phyloP scores from a whole-genome alignment of 805 yeast genomes.

The Yarrowia sp. region DNA sequence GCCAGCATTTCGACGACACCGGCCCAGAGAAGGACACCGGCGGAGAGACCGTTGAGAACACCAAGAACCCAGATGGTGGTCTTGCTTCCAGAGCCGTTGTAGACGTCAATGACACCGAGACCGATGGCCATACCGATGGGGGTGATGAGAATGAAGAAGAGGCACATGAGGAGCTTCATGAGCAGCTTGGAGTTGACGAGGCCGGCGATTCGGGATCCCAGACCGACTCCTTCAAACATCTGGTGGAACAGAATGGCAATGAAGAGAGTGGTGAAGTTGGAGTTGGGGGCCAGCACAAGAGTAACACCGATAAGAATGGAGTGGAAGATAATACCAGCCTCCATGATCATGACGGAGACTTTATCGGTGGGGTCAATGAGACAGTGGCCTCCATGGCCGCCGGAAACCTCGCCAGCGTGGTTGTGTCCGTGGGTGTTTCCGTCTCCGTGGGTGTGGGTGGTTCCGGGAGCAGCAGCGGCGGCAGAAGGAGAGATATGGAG shows the following conservation, averaged over 20 bases:
- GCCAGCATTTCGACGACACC: slow-evolving; percentile 80
- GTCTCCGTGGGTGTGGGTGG: slow-evolving; percentile 30
- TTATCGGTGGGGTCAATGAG: slow-evolving; percentile 52
- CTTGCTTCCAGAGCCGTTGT: slow-evolving; percentile 61
- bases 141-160: slow-evolving; percentile 64
- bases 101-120: slow-evolving; percentile 69
- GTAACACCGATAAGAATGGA: slow-evolving; percentile 69
- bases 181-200: slow-evolving; percentile 57
- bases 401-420: slow-evolving; percentile 37
- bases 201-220: slow-evolving; percentile 74
- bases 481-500: slow-evolving; percentile 18
- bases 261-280: slow-evolving; percentile 62
- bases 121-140: slow-evolving; percentile 79
- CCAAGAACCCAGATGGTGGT: slow-evolving; percentile 69
- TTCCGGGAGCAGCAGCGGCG: slow-evolving; percentile 29
- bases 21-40: slow-evolving; percentile 75
- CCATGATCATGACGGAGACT: slow-evolving; percentile 49
- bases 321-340: slow-evolving; percentile 70
- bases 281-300: slow-evolving; percentile 51
- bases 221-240: slow-evolving; percentile 79
- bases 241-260: slow-evolving; percentile 71
- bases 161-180: slow-evolving; percentile 40
- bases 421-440: slow-evolving; percentile 30
- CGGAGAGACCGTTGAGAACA: slow-evolving; percentile 70
- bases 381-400: slow-evolving; percentile 56